A percentile compares a stretch with the other conserved stretches of the same genome.
Conservation (phyloP, 306 rosid genomes). For the Hippophae gyantsensis region DNA sequence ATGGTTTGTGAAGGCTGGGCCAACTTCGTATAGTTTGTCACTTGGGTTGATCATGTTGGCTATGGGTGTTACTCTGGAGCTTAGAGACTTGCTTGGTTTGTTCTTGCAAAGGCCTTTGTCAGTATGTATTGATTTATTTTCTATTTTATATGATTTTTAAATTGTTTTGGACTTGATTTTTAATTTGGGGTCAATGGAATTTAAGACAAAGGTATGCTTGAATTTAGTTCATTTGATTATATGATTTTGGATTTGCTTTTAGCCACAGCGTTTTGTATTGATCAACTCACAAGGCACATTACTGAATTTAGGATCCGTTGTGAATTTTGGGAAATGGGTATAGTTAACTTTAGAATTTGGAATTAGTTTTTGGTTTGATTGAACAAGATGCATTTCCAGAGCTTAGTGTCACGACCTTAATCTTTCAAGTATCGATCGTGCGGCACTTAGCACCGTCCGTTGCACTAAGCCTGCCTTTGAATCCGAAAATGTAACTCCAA, state of each 20-base stretch:
- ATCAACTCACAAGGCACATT: too few relatives aligned
- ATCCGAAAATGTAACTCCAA: too few relatives aligned
- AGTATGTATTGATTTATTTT: conserved; percentile 15
- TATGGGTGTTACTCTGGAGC: conserved; percentile 39
- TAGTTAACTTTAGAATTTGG: too few relatives aligned
- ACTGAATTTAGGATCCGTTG: too few relatives aligned
- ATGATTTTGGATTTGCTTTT: neutral
- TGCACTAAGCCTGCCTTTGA: too few relatives aligned
- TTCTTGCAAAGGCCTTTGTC: conserved; percentile 27
- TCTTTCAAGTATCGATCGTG: too few relatives aligned
- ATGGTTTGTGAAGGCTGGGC: conserved; percentile 30
- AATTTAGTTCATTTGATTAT: neutral
- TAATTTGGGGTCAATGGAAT: neutral
- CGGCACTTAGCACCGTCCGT: too few relatives aligned
- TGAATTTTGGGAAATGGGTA: too few relatives aligned
- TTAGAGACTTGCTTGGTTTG: conserved; percentile 23
- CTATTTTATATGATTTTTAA: neutral
- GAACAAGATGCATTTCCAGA: too few relatives aligned
- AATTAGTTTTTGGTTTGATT: too few relatives aligned
- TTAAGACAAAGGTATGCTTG: neutral
- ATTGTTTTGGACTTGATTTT: neutral
- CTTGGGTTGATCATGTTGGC: conserved; percentile 38
- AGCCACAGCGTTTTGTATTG: too few relatives aligned
- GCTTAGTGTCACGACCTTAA: too few relatives aligned
- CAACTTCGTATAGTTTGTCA: conserved; percentile 27